These are phyloP conservation scores for Benincasa hispida DNA, from an alignment of 306 rosid species.

Conservation along the genomic window DNA sequence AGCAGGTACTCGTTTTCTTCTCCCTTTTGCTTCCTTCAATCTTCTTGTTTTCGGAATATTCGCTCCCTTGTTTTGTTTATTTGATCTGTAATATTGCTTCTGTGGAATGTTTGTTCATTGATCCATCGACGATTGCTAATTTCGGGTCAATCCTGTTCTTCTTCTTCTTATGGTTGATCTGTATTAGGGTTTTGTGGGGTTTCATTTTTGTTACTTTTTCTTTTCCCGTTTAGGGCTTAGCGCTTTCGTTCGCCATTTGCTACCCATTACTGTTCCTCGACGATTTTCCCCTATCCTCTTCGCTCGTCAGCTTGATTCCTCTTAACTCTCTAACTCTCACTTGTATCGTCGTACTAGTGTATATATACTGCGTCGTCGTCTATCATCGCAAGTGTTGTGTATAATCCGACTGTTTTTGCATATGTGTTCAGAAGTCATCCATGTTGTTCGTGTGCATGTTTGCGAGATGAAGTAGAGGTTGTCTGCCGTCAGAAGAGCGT, in stretches of 20 bases:
- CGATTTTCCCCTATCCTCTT: background rate
- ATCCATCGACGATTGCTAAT: background rate
- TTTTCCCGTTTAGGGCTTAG: background rate
- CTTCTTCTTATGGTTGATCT: background rate
- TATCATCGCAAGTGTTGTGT: background rate
- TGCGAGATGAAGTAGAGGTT: background rate
- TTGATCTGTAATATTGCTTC: background rate
- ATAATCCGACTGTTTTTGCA: background rate
- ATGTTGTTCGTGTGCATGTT: background rate
- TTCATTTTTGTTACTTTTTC: background rate
- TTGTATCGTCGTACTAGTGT: background rate
- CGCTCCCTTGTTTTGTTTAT: background rate
- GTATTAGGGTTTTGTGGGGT: conserved; percentile 2
- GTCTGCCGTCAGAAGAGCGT: background rate
- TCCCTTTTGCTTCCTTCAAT: background rate
- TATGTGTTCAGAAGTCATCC: background rate
- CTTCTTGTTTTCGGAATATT: background rate
- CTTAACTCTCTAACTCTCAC: background rate
- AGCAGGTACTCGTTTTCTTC: background rate
- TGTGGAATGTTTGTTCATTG: background rate
- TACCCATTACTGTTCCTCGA: background rate
- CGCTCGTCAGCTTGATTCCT: background rate
- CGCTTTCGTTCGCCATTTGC: background rate
- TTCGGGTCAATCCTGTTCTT: background rate
- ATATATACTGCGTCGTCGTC: background rate